Conservation (phyloP, 2,329 filamentous ascomycete species). For the Beauveria caledonica region DNA sequence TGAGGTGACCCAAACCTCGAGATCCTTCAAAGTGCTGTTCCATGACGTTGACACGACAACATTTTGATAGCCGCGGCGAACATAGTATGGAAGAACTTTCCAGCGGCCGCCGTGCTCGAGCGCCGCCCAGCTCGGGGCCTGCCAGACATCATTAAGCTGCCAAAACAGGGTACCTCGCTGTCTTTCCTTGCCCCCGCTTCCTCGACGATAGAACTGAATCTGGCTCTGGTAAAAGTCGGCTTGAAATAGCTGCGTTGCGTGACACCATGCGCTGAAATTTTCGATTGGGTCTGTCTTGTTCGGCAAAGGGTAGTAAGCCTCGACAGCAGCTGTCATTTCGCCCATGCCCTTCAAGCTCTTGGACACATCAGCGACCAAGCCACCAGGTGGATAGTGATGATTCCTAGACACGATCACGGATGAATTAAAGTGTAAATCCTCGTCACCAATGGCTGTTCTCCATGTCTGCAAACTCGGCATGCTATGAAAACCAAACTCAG, state of each 20-base stretch:
- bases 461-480: slow-evolving; percentile 11
- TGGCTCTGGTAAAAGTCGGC: slow-evolving; percentile 18
- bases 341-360: slow-evolving; percentile 31
- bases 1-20: slow-evolving; percentile 34
- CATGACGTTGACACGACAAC: slow-evolving; percentile 43
- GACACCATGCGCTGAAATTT: slow-evolving; percentile 55
- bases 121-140: slow-evolving; percentile 55
- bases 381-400: slow-evolving; percentile 38
- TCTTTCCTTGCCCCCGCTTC: slow-evolving; percentile 38
- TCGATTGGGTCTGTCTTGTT: slow-evolving; percentile 42
- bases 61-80: slow-evolving; percentile 47
- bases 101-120: slow-evolving; percentile 56
- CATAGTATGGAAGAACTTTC: slow-evolving; percentile 53
- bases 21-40: slow-evolving; percentile 24
- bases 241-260: slow-evolving; percentile 56
- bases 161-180: slow-evolving; percentile 55
- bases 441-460: neutral
- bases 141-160: slow-evolving; percentile 59
- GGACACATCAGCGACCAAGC: neutral
- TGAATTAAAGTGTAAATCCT: slow-evolving; percentile 11
- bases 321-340: slow-evolving; percentile 50
- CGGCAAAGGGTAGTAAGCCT: slow-evolving; percentile 49
- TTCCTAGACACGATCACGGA: slow-evolving; percentile 25
- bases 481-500: slow-evolving; percentile 10
- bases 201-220: slow-evolving; percentile 5